Evolutionary conservation across 2,329 filamentous ascomycete genomes (phyloP).

Genomic region (Leptographium wingfieldii): DNA sequence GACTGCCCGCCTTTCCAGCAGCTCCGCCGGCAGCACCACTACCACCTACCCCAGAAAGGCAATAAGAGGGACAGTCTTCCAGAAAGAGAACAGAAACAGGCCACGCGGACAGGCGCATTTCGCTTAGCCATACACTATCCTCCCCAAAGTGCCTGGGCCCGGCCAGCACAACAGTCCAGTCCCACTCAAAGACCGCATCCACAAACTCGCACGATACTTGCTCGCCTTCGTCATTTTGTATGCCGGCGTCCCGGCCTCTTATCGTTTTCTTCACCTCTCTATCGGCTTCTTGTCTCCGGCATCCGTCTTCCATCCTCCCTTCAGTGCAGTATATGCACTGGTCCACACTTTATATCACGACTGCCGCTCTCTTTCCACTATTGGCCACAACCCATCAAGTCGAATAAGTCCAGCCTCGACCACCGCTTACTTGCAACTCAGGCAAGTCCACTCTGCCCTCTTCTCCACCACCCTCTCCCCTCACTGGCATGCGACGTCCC

Average conservation of each 20-base stretch:
- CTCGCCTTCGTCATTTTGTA: not conserved
- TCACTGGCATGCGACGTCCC: not conserved
- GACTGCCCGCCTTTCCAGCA: not conserved
- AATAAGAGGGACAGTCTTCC: slow-evolving; percentile 1
- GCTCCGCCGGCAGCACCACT: not conserved
- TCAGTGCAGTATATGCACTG: not conserved
- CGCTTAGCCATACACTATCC: slow-evolving; percentile 1
- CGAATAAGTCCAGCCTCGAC: slow-evolving; percentile 2
- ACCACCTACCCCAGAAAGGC: slow-evolving; percentile 1
- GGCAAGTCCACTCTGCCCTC: not conserved
- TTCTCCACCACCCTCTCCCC: not conserved
- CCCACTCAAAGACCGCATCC: not conserved
- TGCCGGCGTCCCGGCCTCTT: not conserved
- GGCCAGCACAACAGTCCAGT: not conserved
- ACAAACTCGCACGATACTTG: not conserved
- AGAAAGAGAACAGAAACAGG: slow-evolving; percentile 3
- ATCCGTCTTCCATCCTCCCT: not conserved
- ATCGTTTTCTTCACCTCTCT: not conserved
- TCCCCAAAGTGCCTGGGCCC: not conserved
- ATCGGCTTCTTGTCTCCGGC: not conserved
- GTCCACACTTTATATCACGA: slow-evolving; percentile 3
- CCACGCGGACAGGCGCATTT: slow-evolving; percentile 3
- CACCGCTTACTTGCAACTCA: not conserved
- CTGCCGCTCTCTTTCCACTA: not conserved
- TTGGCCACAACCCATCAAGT: slow-evolving; percentile 4